phyloP scores from a whole-genome alignment of 306 rosid genomes.

The Alnus glutinosa region DNA sequence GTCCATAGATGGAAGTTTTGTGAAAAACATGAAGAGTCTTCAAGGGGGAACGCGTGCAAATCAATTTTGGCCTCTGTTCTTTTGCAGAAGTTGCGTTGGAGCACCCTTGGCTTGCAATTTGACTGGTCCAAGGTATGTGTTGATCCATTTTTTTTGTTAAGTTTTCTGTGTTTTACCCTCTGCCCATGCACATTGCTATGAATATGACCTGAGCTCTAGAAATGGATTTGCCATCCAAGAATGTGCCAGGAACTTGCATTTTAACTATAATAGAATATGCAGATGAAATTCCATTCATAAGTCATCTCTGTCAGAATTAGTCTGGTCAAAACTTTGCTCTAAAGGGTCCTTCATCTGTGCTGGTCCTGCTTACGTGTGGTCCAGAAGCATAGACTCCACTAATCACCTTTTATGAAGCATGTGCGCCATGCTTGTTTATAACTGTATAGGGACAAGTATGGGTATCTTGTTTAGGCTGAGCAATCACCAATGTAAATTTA shows the following conservation, averaged over 20 bases:
- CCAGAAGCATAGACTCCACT: neutral
- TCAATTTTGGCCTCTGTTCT: slow-evolving; percentile 59
- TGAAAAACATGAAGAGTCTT: slow-evolving; percentile 39
- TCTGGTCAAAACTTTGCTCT: neutral
- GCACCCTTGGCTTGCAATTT: slow-evolving; percentile 92
- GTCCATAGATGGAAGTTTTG: slow-evolving; percentile 50
- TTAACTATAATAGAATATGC: neutral
- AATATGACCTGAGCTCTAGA: neutral
- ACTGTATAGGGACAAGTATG: neutral
- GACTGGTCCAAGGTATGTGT: slow-evolving; percentile 86
- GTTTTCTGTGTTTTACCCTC: neutral
- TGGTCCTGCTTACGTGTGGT: neutral
- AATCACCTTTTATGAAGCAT: neutral
- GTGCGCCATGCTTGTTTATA: neutral
- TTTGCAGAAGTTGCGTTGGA: slow-evolving; percentile 86
- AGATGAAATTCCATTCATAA: neutral
- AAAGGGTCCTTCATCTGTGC: neutral
- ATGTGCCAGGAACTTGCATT: neutral
- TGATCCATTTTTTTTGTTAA: neutral
- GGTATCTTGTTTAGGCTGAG: neutral
- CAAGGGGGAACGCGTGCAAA: slow-evolving; percentile 43
- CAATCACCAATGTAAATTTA: neutral
- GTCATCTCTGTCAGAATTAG: neutral
- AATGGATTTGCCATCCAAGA: neutral
- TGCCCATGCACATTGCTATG: neutral